Conservation (phyloP, 371 early-diverging fungal genomes). For the Rhizopus microsporus region DNA sequence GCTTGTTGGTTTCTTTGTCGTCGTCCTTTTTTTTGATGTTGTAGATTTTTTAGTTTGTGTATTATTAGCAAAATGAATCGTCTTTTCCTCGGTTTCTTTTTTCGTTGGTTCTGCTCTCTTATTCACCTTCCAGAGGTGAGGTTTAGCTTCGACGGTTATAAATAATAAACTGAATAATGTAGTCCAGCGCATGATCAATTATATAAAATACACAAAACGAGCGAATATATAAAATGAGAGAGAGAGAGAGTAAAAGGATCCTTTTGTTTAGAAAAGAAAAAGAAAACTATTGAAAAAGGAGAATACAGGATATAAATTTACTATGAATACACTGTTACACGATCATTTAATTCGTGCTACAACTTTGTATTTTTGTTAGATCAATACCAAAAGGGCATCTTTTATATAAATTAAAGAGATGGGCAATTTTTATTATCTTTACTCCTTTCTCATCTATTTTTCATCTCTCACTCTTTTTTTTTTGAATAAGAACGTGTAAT, state of each 20-base stretch:
- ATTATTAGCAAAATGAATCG: not conserved
- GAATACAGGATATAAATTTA: not conserved
- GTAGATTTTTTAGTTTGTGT: not conserved
- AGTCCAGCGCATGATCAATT: not conserved
- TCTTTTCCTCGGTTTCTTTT: not conserved
- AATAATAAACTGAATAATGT: too few relatives aligned
- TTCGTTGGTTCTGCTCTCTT: not conserved
- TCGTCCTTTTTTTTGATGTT: not conserved
- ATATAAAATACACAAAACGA: slow-evolving; percentile 1
- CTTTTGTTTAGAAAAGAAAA: not conserved
- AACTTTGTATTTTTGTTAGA: not conserved
- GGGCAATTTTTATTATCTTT: too few relatives aligned
- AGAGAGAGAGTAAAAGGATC: not conserved
- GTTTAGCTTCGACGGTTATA: too few relatives aligned
- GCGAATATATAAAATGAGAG: not conserved
- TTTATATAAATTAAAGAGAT: not conserved
- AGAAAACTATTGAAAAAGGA: not conserved
- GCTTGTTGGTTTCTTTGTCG: not conserved
- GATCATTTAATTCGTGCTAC: slow-evolving; percentile 7
- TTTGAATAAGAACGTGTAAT: too few relatives aligned
- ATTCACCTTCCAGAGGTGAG: not conserved
- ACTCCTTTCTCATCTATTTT: too few relatives aligned
- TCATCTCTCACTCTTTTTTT: too few relatives aligned
- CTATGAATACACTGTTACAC: slow-evolving; percentile 3
- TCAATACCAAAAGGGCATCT: not conserved